Conservation (phyloP, 805 yeast species). For the Pichia sporocuriosa region DNA sequence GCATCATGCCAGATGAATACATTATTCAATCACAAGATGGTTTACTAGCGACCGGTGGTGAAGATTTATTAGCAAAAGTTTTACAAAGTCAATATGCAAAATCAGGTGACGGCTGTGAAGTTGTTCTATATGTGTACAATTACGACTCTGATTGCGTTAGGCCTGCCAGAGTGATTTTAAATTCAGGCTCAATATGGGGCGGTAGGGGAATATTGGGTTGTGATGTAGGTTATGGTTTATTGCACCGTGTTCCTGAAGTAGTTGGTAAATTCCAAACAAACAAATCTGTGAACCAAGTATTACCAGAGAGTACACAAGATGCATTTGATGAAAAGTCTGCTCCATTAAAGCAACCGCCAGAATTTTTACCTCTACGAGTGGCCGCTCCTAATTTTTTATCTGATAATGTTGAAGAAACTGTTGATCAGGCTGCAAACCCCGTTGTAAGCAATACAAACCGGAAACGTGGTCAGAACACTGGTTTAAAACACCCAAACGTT, state of each 20-base stretch:
- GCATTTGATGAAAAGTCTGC: not conserved
- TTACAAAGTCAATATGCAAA: slow-evolving; percentile 46
- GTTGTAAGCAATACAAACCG: slow-evolving; percentile 6
- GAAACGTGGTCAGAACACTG: slow-evolving; percentile 2
- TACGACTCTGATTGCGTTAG: slow-evolving; percentile 80
- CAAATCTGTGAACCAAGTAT: slow-evolving; percentile 14
- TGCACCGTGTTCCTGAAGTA: slow-evolving; percentile 68
- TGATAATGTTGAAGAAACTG: slow-evolving; percentile 2
- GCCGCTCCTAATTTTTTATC: slow-evolving; percentile 7
- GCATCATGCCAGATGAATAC: slow-evolving; percentile 81
- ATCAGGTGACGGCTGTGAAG: slow-evolving; percentile 9
- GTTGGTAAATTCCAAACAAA: slow-evolving; percentile 31
- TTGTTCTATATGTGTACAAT: slow-evolving; percentile 72
- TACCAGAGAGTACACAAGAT: slow-evolving; percentile 7
- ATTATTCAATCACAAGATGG: slow-evolving; percentile 88
- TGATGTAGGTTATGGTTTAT: slow-evolving; percentile 87
- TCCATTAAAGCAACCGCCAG: slow-evolving; percentile 6
- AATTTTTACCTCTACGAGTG: slow-evolving; percentile 7
- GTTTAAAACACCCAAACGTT: slow-evolving; percentile 9
- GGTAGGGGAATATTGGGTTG: slow-evolving; percentile 84
- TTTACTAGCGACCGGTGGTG: slow-evolving; percentile 79
- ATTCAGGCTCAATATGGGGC: slow-evolving; percentile 70
- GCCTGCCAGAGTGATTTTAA: slow-evolving; percentile 63
- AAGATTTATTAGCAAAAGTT: slow-evolving; percentile 63
- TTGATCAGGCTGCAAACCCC: slow-evolving; percentile 7